A percentile compares a stretch with the other conserved stretches of the same genome.
Conservation (phyloP, 805 yeast species). For the Metschnikowia picachoensis region DNA sequence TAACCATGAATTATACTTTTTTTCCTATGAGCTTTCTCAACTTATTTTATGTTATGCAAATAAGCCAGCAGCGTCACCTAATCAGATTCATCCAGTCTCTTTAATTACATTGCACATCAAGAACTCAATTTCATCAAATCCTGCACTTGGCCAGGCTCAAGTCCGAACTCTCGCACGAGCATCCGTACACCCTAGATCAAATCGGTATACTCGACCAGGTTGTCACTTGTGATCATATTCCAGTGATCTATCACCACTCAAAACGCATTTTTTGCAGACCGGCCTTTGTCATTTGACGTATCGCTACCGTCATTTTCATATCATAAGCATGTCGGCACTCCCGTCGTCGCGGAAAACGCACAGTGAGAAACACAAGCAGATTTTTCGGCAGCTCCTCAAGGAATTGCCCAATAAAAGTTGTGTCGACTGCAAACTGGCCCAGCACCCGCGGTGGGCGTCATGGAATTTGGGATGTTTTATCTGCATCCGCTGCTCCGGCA, state of each 20-base stretch:
- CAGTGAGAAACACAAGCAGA: slow-evolving; percentile 59
- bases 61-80: no score
- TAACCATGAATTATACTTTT: no score
- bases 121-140: no score
- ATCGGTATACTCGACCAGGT: background rate
- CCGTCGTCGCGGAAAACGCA: slow-evolving; percentile 44
- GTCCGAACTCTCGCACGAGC: background rate
- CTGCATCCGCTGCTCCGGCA: slow-evolving; percentile 94
- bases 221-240: background rate
- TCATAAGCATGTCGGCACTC: slow-evolving; percentile 24
- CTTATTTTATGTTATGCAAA: no score
- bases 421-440: slow-evolving; percentile 86
- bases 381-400: slow-evolving; percentile 67
- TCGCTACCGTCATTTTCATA: background rate
- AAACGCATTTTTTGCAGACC: no score
- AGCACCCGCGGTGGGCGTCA: slow-evolving; percentile 97
- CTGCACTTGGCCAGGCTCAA: background rate
- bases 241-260: no score
- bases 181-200: slow-evolving; percentile 11
- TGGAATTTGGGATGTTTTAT: slow-evolving; percentile 93
- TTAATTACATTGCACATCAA: no score
- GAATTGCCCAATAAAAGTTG: slow-evolving; percentile 77
- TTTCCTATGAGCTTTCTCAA: no score
- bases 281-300: no score
- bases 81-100: no score